Conservation (phyloP, 2,329 filamentous ascomycete species). For the Delphinella strobiligena region DNA sequence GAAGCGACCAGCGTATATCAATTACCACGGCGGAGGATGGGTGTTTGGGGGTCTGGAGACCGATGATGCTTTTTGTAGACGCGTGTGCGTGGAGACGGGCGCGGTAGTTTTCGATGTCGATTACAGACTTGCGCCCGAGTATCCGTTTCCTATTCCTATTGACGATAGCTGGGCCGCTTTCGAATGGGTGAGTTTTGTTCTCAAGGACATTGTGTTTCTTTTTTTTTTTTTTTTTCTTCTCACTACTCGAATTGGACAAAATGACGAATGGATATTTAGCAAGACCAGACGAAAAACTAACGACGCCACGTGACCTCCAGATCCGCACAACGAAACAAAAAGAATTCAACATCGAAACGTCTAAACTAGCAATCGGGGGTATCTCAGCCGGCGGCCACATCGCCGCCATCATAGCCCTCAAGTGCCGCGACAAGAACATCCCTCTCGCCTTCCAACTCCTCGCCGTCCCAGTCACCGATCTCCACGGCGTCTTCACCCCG, state of each 20-base stretch:
- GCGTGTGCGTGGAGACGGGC: slow-evolving; percentile 24
- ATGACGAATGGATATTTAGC: too few relatives aligned
- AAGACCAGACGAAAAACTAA: too few relatives aligned
- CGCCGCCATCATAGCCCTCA: slow-evolving; percentile 34
- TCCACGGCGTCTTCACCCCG: too few relatives aligned
- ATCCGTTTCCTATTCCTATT: slow-evolving; percentile 36
- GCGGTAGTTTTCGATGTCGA: slow-evolving; percentile 37
- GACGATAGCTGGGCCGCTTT: slow-evolving; percentile 38
- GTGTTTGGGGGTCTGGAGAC: slow-evolving; percentile 31
- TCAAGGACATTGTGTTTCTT: too few relatives aligned
- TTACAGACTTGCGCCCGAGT: slow-evolving; percentile 41
- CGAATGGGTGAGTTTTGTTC: slow-evolving; percentile 38
- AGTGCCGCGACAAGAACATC: too few relatives aligned
- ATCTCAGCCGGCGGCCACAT: slow-evolving; percentile 42
- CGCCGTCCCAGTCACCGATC: too few relatives aligned
- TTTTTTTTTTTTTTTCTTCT: too few relatives aligned
- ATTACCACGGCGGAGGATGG: slow-evolving; percentile 32
- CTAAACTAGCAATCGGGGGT: slow-evolving; percentile 26
- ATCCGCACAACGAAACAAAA: too few relatives aligned
- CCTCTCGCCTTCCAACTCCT: too few relatives aligned
- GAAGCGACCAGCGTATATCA: not conserved
- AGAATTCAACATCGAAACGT: not conserved
- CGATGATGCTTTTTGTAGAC: slow-evolving; percentile 30
- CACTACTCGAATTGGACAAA: too few relatives aligned
- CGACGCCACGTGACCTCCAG: too few relatives aligned